Base-by-base conservation (phyloP, 1,284 basidiomycete genomes). In the Fomitopsis pinicola region DNA sequence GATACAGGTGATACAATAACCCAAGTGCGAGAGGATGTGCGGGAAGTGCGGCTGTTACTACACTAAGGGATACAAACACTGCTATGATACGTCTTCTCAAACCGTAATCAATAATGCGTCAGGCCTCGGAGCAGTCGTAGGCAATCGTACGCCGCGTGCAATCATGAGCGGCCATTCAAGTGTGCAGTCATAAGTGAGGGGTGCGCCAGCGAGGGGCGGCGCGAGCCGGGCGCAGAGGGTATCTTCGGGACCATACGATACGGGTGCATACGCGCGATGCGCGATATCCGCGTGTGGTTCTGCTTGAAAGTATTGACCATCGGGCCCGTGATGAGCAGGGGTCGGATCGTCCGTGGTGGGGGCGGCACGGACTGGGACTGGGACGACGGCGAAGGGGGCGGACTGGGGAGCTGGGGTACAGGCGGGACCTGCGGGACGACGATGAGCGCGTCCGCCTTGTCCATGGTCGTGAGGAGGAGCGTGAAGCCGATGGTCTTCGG, bases 371-470 rank as follows among this genome's bases (percentile, higher is more conserved):
- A 22, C 22, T 22, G 22, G 22, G 1, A 55, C 75, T 75, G 33
- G 42, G 63, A 55, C 46, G 63, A 36, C 22, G 65, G 54, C 5
- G 67, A 52, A 15, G 57, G 36, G 17, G 53, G 62, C 3, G 64
- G 57, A 30, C 53, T 30, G 50, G 61, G 58, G 33, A 59, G 55
- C 12, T 44, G 60, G 5, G 60, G 46, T 15, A 55, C 14, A 53
- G 57, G 10, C 56, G 53, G 50, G 66, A 64, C 38, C 33, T 59
- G 50, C 3, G 71, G 66, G n/a, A 77, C 72, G 14, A 83, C 71
- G 60, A 86, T 62, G 54, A 87, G 73, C 57, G 83, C 74, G 3
- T 86, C 77, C 4, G 86, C 86, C 8, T 78, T 72, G 30, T 79
- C 80, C 58, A 85, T 70, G 4, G 64, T 61, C 42, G 65, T 64